phyloP scores from a whole-genome alignment of 2,329 filamentous ascomycete genomes.

The Fusarium ambrosium region DNA sequence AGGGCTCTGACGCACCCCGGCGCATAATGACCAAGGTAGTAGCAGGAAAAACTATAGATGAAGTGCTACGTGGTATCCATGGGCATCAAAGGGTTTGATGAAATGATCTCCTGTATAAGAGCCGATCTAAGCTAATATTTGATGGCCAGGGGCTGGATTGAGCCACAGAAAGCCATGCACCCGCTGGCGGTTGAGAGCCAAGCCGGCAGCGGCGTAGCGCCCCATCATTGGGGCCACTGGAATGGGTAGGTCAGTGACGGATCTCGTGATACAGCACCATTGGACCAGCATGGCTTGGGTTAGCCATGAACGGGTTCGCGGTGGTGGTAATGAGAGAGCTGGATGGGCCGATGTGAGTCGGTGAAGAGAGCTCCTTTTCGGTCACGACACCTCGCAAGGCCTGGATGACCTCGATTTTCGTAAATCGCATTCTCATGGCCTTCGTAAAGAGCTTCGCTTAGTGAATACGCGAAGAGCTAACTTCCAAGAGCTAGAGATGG shows the following conservation, averaged over 20 bases:
- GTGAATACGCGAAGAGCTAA: slow-evolving; percentile 12
- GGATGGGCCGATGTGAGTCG: slow-evolving; percentile 1
- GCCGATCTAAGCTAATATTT: slow-evolving; percentile 19
- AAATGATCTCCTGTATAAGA: slow-evolving; percentile 12
- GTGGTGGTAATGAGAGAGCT: slow-evolving; percentile 3
- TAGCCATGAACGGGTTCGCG: slow-evolving; percentile 4
- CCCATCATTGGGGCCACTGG: slow-evolving; percentile 35
- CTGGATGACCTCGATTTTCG: not conserved
- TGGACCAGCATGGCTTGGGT: slow-evolving; percentile 8
- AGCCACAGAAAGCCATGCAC: slow-evolving; percentile 29
- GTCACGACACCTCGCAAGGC: not conserved
- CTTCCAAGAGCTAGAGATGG: not conserved
- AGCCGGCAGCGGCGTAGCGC: slow-evolving; percentile 43
- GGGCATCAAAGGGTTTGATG: slow-evolving; percentile 3
- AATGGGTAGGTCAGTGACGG: slow-evolving; percentile 24
- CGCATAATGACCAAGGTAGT: slow-evolving; percentile 9
- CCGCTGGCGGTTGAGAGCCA: slow-evolving; percentile 35
- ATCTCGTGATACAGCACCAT: slow-evolving; percentile 15
- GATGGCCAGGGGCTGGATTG: slow-evolving; percentile 24
- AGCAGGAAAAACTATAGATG: slow-evolving; percentile 2
- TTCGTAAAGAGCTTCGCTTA: slow-evolving; percentile 25
- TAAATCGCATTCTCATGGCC: slow-evolving; percentile 6
- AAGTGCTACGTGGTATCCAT: not conserved
- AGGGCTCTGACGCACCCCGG: slow-evolving; percentile 22
- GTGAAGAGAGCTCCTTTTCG: not conserved